phyloP scores from a whole-genome alignment of 306 rosid genomes.

The Boehmeria nivea region DNA sequence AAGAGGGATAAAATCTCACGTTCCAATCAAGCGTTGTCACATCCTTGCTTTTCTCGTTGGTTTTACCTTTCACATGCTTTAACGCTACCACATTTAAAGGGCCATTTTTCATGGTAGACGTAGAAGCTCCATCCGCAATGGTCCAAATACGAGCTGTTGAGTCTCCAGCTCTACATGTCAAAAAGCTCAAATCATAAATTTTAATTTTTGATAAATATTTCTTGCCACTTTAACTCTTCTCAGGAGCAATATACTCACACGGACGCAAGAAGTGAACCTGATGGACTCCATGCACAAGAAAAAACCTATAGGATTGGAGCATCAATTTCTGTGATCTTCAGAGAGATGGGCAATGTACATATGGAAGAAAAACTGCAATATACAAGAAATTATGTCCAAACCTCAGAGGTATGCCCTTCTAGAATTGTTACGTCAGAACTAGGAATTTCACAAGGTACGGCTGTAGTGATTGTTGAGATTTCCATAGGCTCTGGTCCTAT shows the following conservation, averaged over 20 bases:
- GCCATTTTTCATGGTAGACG: slow-evolving; percentile 32
- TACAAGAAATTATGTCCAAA: slow-evolving; percentile 16
- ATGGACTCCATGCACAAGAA: slow-evolving; percentile 76
- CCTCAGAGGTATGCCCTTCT: slow-evolving; percentile 73
- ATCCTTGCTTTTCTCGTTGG: slow-evolving; percentile 61
- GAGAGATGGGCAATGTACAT: no score
- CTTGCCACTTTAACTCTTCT: neutral
- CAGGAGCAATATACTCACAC: slow-evolving; percentile 43
- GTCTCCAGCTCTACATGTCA: slow-evolving; percentile 56
- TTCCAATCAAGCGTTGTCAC: slow-evolving; percentile 79
- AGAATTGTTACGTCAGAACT: slow-evolving; percentile 38
- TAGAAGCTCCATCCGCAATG: slow-evolving; percentile 32
- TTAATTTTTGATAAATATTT: neutral
- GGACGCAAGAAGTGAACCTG: slow-evolving; percentile 63
- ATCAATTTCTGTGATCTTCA: slow-evolving; percentile 3
- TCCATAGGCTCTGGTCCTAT: slow-evolving; percentile 69
- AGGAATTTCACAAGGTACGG: slow-evolving; percentile 31
- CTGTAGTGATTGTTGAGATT: slow-evolving; percentile 30
- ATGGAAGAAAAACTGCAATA: slow-evolving; percentile 2
- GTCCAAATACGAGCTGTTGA: slow-evolving; percentile 71
- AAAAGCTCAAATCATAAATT: slow-evolving; percentile 3
- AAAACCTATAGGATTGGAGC: slow-evolving; percentile 38
- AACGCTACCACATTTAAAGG: slow-evolving; percentile 36
- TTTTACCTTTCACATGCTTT: slow-evolving; percentile 51
- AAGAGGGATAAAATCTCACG: slow-evolving; percentile 29